Evolutionary conservation across 2,329 filamentous ascomycete species (phyloP), one percentile per base, ranked within the genome.

Genomic region (Malbranchea cinnamomea): DNA sequence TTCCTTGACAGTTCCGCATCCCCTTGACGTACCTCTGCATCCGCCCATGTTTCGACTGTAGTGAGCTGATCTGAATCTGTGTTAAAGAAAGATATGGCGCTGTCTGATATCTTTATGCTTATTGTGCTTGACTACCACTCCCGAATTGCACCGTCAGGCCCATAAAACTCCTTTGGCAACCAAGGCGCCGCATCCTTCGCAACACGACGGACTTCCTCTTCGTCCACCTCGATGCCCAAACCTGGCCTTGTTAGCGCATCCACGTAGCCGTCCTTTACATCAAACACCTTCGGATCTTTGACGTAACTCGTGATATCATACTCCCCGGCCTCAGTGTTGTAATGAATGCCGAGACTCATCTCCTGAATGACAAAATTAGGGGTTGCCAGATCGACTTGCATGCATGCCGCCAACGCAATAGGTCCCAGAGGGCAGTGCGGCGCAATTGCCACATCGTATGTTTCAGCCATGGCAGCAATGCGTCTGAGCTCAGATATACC

Each of bases 341-440:
- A 85, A 48, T 85, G 80, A 41, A 85, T 84, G 0, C 78, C 79
- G 17, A 83, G 45, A 31, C 72, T 76, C 79, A 83, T 83, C 50
- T 84, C 78, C 45, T 80, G 72, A 18, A 84, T 83, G 0, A 66
- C 68, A 46, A 78, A 82, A 49, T 77, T 83, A 12, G 63, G 64
- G 12, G 57, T 69, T 6, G 54, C 57, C 12, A 67, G 59, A 14
- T 71, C 73, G 1, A 83, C 67, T 38, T 83, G 78, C 23, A 82
- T 60, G 32, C 66, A 73, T 0, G 78, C 78, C 1, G 78, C 78
- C 10, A 83, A 57, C 0, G 78, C 75, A 28, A 84, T 75, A 0
- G 78, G 78, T 0, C 78, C 78, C 0, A 83, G 51, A 0, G 78
- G 78, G 40, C 76, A 82, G 42, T 83, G 78, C 2, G 78, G 78